phyloP scores from a whole-genome alignment of 768 basidiomycete genomes.

The Termitomyces sp. region DNA sequence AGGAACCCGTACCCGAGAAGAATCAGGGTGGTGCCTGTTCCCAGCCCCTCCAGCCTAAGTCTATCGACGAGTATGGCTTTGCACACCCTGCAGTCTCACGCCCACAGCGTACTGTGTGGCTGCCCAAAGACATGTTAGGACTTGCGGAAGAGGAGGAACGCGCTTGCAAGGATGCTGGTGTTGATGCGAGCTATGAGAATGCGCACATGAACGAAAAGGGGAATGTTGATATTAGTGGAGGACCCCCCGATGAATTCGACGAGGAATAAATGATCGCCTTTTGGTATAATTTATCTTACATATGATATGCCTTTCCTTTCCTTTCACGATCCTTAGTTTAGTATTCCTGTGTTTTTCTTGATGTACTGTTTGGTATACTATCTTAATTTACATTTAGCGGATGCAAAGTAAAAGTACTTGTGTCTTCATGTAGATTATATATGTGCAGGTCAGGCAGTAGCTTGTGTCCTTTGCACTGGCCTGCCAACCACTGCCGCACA shows the following conservation, averaged over 20 bases:
- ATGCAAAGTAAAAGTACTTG: neutral
- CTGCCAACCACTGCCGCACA: too few relatives aligned
- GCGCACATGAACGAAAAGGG: constrained; percentile 65
- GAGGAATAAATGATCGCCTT: constrained; percentile 8
- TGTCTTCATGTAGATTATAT: too few relatives aligned
- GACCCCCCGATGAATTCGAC: constrained; percentile 26
- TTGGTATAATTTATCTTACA: neutral
- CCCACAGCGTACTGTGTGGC: constrained; percentile 80
- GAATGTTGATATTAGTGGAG: constrained; percentile 48
- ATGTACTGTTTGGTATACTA: neutral
- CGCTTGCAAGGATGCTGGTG: constrained; percentile 48
- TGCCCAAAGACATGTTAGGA: constrained; percentile 72
- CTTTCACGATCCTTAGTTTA: neutral
- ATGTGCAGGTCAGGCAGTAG: too few relatives aligned
- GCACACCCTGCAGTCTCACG: constrained; percentile 80
- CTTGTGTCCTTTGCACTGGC: too few relatives aligned
- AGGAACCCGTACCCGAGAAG: constrained; percentile 1
- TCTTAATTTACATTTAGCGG: neutral
- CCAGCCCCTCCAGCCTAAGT: neutral
- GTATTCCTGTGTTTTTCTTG: neutral
- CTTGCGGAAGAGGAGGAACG: constrained; percentile 60
- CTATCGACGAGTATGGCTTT: constrained; percentile 62
- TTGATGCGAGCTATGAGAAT: constrained; percentile 44
- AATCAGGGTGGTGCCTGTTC: constrained; percentile 8
- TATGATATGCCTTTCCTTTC: neutral